Conservation (phyloP, 257 asterid species). For the Nicotiana attenuata region DNA sequence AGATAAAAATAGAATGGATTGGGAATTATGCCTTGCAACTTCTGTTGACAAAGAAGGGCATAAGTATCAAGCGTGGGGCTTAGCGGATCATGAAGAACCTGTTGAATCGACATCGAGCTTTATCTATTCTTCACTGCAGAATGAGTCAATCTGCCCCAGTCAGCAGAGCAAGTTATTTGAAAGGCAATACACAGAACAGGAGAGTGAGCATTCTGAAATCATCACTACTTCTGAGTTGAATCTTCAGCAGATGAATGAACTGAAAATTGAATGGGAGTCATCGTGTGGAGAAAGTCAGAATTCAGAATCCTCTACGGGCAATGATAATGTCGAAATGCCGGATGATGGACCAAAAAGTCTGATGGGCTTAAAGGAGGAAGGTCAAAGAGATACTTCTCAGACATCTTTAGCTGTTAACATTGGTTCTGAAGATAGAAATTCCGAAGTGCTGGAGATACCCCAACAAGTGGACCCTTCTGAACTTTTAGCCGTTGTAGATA, state of each 20-base stretch:
- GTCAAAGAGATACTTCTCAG: conserved; percentile 15
- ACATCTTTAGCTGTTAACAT: neutral
- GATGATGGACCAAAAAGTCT: neutral
- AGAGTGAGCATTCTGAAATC: neutral
- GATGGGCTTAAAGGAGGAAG: conserved; percentile 4
- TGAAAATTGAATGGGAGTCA: conserved; percentile 17
- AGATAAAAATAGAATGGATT: conserved; percentile 10
- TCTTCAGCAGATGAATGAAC: conserved; percentile 14
- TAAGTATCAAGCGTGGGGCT: conserved; percentile 19
- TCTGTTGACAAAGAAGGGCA: conserved; percentile 14
- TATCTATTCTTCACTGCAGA: neutral
- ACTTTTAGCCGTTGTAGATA: conserved; percentile 19
- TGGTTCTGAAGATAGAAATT: conserved; percentile 6
- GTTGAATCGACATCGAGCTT: neutral
- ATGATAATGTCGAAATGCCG: conserved; percentile 14
- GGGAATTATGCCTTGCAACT: conserved; percentile 18
- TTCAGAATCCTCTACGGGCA: conserved; percentile 14
- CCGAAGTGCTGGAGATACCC: conserved; percentile 10
- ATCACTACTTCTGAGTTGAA: conserved; percentile 11
- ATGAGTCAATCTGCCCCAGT: neutral
- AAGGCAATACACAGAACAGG: neutral
- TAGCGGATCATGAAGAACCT: neutral
- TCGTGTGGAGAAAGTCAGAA: conserved; percentile 20
- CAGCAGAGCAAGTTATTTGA: conserved; percentile 1
- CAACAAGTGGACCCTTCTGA: conserved; percentile 12